A percentile compares a stretch with the other conserved stretches of the same genome.
These are phyloP conservation scores for Boletus edulis DNA, from an alignment of 768 basidiomycete species.

Conservation along the genomic window DNA sequence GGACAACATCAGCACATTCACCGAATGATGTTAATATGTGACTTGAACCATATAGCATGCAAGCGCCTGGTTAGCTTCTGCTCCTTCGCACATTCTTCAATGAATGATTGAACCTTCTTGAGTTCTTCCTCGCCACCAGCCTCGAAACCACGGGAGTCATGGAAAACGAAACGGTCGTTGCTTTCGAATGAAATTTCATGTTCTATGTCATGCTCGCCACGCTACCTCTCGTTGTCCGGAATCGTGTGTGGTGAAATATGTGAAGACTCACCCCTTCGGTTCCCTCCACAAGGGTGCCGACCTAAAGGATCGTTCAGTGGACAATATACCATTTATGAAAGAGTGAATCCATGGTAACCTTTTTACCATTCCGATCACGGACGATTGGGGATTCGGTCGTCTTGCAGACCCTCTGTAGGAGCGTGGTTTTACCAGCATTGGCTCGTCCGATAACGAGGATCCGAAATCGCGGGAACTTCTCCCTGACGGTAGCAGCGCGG, in stretches of 20 bases:
- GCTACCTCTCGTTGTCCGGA: neutral
- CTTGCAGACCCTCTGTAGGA: constrained; percentile 38
- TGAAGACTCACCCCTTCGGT: neutral
- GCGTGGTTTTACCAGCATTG: constrained; percentile 33
- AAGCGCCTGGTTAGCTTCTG: too few species aligned
- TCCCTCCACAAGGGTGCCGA: neutral
- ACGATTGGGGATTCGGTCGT: constrained; percentile 33
- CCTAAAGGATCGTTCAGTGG: neutral
- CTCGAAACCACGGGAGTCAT: constrained; percentile 43
- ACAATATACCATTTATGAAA: too few species aligned
- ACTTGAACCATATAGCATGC: too few species aligned
- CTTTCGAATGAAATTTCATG: constrained; percentile 22
- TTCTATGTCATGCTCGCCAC: constrained; percentile 11
- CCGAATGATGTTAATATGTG: too few species aligned
- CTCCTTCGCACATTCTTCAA: constrained; percentile 19
- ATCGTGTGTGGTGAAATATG: too few species aligned
- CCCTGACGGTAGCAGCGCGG: neutral
- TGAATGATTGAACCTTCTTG: constrained; percentile 20
- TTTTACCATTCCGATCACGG: constrained; percentile 14
- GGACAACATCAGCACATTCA: too few species aligned
- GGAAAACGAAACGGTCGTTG: constrained; percentile 37
- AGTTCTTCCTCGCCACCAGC: constrained; percentile 21
- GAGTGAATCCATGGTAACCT: constrained; percentile 7
- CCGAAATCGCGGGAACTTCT: constrained; percentile 27
- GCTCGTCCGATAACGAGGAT: constrained; percentile 36